Evolutionary conservation across 192 early-diverging fungal species (phyloP), one percentile per base, ranked within the genome.

Genomic region (Jimgerdemannia lactiflua): DNA sequence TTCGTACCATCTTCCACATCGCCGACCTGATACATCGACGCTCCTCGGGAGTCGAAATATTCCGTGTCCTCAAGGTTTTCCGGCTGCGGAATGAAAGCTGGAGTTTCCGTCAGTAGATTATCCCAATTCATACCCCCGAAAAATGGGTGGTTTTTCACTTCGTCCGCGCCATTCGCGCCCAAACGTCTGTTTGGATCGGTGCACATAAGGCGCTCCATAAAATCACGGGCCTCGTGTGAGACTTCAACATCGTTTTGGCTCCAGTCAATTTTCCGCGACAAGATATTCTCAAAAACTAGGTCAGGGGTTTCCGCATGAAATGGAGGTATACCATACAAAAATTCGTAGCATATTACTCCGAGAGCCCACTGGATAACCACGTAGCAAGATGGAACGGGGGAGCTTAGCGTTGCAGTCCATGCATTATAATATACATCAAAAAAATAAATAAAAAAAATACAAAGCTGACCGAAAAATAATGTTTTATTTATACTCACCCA

Each of bases 31-130:
- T 85, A 80, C 85, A 89, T 87, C 14, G 80, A 87, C 11, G 89
- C 94, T 4, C 97, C 97, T 9, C 97, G 86, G 18, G 90, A 78
- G 80, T 98, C 97, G 90, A 99, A 99, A 77, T 98, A 98, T 41
- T 93, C 89, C 0, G 97, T 98, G 74, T 98, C 97, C 67, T 95
- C 95, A 2, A 85, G 81, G 71, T 87, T 83, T 19, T 88, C 90
- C 4, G 91, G 80, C 54, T 92, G 89, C 0, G 98, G 98, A 40
- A 92, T 87, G 84, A 99, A 99, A 3, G 89, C 86, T 3, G 96
- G 93, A n/a, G 84, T 82, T 65, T 86, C 80, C 0, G 79, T 83
- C 40, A 85, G 67, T 4, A 97, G 73, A 7, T 72, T 85, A 39
- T 88, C 86, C 95, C 95, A 97, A 65, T 93, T 83, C 3, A 94